Base-by-base conservation (phyloP, 257 asterid species). In the Fraxinus cuspidata region DNA sequence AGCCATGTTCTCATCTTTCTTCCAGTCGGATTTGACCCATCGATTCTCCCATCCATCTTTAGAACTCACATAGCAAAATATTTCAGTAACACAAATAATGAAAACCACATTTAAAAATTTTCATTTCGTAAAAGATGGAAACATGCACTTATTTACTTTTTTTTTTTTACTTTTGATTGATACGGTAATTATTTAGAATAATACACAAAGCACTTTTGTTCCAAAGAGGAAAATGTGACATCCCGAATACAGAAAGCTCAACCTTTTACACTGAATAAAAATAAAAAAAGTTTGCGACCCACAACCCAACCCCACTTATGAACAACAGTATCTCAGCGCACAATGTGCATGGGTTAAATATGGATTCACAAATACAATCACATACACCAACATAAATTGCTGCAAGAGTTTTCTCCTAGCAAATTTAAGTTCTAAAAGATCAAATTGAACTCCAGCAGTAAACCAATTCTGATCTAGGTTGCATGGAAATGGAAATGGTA, bases 11-110 rank as follows among this genome's bases (percentile, higher is more conserved):
- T 96, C 98, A 27, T 96, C 99, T 75, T 89, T 96, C 91, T 96
- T 96, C 99, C 99, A 96, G 72, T 96, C 99, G 31, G 99, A 96
- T 83, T 90, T 90, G 74, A 96, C 98, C 99, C 99, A 96, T 71
- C 93, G 81, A 40, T 78, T 89, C 82, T 92, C 98, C 99, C 99
- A 96, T 77, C 95, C 99, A 84, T 86, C 99, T 95, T 49, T 34
- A 60, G 15, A 53, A 69, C 73, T 49, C 7, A 78, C 25, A 67
- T 49, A 72, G 70, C 18, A 31, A 83, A 29, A 70, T 7, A 13
- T 53, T 78, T 83, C 18, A 87, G 81, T 38, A 56, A 60, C 35
- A 38, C 47, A 42, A 69, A 49, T 31, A 71, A 81, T 25, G 1
- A 28, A 18, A 53, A 71, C 31, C 32, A 56, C 1, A 68, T 53